Percentiles rank a stretch among this genome's conserved stretches.
Conservation (phyloP, 768 basidiomycete genomes). For the Paxillus involutus region DNA sequence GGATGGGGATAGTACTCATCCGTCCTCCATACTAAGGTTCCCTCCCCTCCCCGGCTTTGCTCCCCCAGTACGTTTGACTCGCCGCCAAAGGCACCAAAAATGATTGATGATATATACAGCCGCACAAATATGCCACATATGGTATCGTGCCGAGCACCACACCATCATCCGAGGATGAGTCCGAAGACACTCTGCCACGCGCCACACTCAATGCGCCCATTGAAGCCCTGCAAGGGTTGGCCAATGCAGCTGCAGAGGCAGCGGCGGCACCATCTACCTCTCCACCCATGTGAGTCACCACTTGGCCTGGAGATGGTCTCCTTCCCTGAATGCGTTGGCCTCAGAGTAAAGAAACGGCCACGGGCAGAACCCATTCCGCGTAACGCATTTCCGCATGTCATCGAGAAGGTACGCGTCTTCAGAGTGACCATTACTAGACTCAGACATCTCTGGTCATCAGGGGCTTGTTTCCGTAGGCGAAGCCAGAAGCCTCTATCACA, state of each 20-base stretch:
- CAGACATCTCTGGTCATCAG: constrained; percentile 36
- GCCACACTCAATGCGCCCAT: constrained; percentile 88
- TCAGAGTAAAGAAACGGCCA: constrained; percentile 74
- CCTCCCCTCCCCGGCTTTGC: constrained; percentile 91
- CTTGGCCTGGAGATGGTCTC: too few relatives aligned
- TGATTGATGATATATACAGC: constrained; percentile 42
- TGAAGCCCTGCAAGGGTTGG: constrained; percentile 90
- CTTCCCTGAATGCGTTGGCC: constrained; percentile 1
- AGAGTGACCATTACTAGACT: not conserved
- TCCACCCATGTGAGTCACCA: constrained; percentile 49
- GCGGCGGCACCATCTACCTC: constrained; percentile 74
- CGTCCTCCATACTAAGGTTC: constrained; percentile 47
- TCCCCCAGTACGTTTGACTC: constrained; percentile 62
- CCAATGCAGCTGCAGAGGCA: constrained; percentile 94
- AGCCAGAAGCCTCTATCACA: constrained; percentile 89
- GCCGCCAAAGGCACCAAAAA: constrained; percentile 11
- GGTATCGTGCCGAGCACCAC: constrained; percentile 84
- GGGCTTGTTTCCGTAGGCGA: constrained; percentile 84
- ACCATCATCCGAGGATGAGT: constrained; percentile 88
- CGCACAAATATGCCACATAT: constrained; percentile 89
- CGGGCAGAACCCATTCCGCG: constrained; percentile 79
- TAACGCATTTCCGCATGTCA: constrained; percentile 86
- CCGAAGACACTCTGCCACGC: constrained; percentile 84
- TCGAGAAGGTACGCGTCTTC: constrained; percentile 64
- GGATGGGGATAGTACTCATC: constrained; percentile 19